Evolutionary conservation across 345 rosid genomes (phyloP).

Genomic region (Punica granatum): DNA sequence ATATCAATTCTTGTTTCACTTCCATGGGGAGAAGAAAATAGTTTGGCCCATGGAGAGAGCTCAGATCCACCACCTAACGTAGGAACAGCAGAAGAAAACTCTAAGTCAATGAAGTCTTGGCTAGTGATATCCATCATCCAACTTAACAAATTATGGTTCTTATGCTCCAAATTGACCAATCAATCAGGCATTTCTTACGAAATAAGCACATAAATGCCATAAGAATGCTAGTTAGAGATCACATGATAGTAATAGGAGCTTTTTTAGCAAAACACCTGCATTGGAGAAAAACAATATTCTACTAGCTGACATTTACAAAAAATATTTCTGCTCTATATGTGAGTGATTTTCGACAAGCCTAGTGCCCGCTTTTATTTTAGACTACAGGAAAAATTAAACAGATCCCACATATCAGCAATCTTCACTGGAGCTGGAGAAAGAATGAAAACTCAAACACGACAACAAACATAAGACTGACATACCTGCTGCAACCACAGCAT

Average conservation of each 20-base stretch:
- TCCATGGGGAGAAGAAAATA: constrained; percentile 49
- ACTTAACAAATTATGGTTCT: too few relatives aligned
- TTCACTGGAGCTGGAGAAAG: background rate
- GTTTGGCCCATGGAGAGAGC: constrained; percentile 61
- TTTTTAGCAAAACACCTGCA: background rate
- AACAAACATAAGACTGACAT: constrained; percentile 24
- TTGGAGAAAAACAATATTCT: too few relatives aligned
- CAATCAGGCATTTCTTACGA: background rate
- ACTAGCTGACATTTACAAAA: too few relatives aligned
- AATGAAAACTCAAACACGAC: background rate
- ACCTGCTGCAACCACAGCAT: constrained; percentile 95
- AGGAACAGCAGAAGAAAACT: constrained; percentile 4
- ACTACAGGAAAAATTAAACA: background rate
- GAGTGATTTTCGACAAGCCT: too few relatives aligned
- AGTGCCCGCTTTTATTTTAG: too few relatives aligned
- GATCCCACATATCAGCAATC: background rate
- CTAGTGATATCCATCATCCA: background rate
- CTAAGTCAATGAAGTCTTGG: background rate
- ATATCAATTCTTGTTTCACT: constrained; percentile 50
- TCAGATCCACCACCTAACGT: constrained; percentile 65
- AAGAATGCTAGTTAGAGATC: background rate
- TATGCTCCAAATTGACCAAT: background rate
- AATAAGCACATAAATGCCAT: background rate
- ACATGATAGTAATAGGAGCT: background rate
- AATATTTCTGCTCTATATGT: too few relatives aligned